Evolutionary conservation across 345 rosid genomes (phyloP).

Genomic region (Ailanthus altissimus): DNA sequence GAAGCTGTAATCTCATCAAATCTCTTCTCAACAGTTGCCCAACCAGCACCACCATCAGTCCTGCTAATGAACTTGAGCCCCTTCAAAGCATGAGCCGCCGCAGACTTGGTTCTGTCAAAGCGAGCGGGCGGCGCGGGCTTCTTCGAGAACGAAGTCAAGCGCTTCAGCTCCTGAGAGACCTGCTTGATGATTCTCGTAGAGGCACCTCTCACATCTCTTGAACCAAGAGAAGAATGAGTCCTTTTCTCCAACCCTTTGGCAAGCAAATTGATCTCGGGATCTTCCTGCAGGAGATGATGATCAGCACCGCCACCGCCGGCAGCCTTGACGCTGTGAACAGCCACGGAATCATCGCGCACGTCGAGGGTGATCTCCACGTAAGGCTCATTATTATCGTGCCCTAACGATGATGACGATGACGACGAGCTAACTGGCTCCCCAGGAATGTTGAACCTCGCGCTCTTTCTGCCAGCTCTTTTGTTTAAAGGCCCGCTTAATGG

Average conservation of each 20-base stretch:
- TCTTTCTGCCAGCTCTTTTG: conserved; percentile 44
- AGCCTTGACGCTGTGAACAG: conserved; percentile 37
- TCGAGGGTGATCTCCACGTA: conserved; percentile 48
- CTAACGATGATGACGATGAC: not conserved
- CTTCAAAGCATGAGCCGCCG: conserved; percentile 61
- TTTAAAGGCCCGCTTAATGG: conserved; percentile 54
- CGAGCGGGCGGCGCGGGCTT: conserved; percentile 39
- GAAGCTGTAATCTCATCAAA: conserved; percentile 60
- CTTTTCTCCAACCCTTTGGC: conserved; percentile 54
- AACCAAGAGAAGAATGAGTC: conserved; percentile 30
- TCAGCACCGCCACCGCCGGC: conserved; percentile 35
- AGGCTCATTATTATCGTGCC: conserved; percentile 23
- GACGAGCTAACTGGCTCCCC: conserved; percentile 28
- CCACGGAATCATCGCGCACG: conserved; percentile 40
- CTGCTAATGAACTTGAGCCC: conserved; percentile 81
- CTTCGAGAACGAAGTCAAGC: conserved; percentile 52
- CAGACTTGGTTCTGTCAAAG: conserved; percentile 67
- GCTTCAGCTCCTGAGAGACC: conserved; percentile 64
- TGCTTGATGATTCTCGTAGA: conserved; percentile 53
- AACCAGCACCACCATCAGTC: conserved; percentile 64
- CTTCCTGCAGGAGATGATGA: conserved; percentile 18
- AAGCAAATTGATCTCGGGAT: conserved; percentile 42
- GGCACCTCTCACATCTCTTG: conserved; percentile 46
- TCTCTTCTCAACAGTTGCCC: conserved; percentile 68
- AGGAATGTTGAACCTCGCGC: conserved; percentile 38